A percentile compares a stretch with the other conserved stretches of the same genome.
These are phyloP conservation scores for Sordariomycetes sp. DNA, from an alignment of 2,329 filamentous ascomycete species.

Conservation along the genomic window DNA sequence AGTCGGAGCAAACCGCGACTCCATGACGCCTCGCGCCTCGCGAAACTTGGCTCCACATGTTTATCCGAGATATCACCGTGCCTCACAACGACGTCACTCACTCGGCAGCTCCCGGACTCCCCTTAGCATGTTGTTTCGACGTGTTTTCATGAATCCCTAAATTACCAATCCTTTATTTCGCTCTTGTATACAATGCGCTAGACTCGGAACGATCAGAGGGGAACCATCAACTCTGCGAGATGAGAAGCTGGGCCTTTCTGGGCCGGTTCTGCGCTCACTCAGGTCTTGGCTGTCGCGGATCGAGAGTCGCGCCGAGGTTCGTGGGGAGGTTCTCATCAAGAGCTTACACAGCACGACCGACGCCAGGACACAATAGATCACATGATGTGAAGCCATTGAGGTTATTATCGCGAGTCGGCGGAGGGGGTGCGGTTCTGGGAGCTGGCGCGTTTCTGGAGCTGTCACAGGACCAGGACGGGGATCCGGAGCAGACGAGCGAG, in stretches of 20 bases:
- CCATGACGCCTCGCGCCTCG: neutral
- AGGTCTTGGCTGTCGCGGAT: no score
- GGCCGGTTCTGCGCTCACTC: conserved; percentile 34
- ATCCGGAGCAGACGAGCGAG: conserved; percentile 58
- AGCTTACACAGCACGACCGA: no score
- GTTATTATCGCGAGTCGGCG: no score
- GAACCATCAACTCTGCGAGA: conserved; percentile 17
- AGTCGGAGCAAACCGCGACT: neutral
- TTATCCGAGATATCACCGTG: conserved; percentile 16
- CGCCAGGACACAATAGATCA: no score
- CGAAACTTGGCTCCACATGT: no score
- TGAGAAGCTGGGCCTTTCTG: conserved; percentile 34
- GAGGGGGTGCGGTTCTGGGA: conserved; percentile 34
- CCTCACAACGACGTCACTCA: conserved; percentile 17
- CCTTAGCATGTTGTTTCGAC: conserved; percentile 3
- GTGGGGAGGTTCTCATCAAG: no score
- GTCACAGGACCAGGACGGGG: conserved; percentile 43
- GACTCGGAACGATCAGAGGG: neutral
- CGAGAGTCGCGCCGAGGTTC: no score
- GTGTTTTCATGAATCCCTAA: conserved; percentile 1
- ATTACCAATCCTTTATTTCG: neutral
- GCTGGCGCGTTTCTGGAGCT: conserved; percentile 49
- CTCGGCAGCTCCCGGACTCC: neutral
- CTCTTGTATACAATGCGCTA: neutral
- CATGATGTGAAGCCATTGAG: no score